Evolutionary conservation across 148 eudicot genomes (phyloP).

Genomic region (Rhododendron ferrugineum): DNA sequence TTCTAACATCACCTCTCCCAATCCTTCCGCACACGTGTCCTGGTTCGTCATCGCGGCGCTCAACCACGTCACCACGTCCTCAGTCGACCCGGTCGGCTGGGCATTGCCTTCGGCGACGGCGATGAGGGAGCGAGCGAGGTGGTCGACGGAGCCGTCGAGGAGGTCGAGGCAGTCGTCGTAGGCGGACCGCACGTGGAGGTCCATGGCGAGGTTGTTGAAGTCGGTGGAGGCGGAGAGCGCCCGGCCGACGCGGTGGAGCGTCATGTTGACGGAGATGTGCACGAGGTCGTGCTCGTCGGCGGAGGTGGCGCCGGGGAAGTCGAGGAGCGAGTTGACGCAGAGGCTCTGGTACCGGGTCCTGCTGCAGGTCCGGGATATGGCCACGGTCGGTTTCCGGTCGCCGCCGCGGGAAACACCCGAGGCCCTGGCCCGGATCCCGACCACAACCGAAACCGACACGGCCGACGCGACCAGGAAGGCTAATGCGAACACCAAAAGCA

Average conservation of each 20-base stretch:
- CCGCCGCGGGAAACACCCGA: neutral
- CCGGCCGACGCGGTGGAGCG: conserved; percentile 38
- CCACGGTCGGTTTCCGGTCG: conserved; percentile 25
- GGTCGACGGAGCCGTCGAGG: conserved; percentile 65
- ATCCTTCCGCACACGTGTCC: conserved; percentile 78
- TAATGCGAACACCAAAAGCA: conserved; percentile 15
- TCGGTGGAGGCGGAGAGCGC: conserved; percentile 43
- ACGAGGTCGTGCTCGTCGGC: conserved; percentile 47
- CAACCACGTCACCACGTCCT: conserved; percentile 90
- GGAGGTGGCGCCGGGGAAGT: conserved; percentile 55
- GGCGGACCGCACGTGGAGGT: conserved; percentile 43
- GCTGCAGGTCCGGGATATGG: conserved; percentile 40
- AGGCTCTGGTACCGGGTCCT: conserved; percentile 40
- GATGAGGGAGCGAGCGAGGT: conserved; percentile 41
- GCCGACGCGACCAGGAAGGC: conserved; percentile 32
- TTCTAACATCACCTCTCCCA: conserved; percentile 11
- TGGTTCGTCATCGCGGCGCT: conserved; percentile 84
- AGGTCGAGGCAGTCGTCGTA: conserved; percentile 74
- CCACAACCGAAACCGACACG: conserved; percentile 17
- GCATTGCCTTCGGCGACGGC: conserved; percentile 11
- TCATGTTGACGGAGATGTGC: conserved; percentile 72
- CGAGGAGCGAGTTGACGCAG: conserved; percentile 36
- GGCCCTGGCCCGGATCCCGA: conserved; percentile 13
- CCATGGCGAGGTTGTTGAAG: conserved; percentile 47
- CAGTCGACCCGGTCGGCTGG: conserved; percentile 23